Evolutionary conservation across 2,329 filamentous ascomycete species (phyloP), one percentile per base, ranked within the genome.

Genomic region (Stemphylium lycopersici): DNA sequence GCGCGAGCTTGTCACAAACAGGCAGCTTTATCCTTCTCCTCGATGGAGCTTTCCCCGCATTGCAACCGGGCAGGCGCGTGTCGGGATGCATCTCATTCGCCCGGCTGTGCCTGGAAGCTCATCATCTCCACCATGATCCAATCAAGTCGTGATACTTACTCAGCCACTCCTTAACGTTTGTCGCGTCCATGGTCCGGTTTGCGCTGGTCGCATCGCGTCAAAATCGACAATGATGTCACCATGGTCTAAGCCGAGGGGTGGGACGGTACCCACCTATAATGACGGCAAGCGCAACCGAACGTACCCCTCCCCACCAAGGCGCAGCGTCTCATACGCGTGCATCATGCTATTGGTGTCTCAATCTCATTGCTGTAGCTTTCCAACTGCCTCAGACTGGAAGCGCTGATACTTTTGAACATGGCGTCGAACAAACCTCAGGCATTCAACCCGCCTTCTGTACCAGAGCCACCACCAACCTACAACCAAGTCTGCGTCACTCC

Each of bases 401-500:
- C 8, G 24, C n/a, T 12, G 12, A 40, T 12, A 8, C 36, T 18
- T 15, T 13, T 39, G 15, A 31, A 11, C 34, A 45, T 50, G 44
- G 18, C 58, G 20, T 29, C 52, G 41, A 64, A 61, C 48, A 71
- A 71, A 54, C 70, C 71, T 6, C 55, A 63, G 32, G 59, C 68
- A 13, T 71, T 67, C 56, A 72, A 72, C n/a, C 70, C 68, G 1
- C 51, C 66, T 3, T 54, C 38, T 10, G 67, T 72, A 15, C 59
- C 65, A 10, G 48, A 46, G 10, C 69, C 70, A 20, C 65, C 68
- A 11, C 63, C 69, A 42, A 68, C 65, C 29, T 74, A 74, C 50
- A 50, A 52, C n/a, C 70, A 73, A 56, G 59, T 68, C 42, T 67
- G 63, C 61, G 45, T 70, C 37, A 72, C 71, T 3, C 69, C 69